Evolutionary conservation across 1,284 basidiomycete genomes (phyloP), one percentile per base, ranked within the genome.

Genomic region (Puccinia triticina): DNA sequence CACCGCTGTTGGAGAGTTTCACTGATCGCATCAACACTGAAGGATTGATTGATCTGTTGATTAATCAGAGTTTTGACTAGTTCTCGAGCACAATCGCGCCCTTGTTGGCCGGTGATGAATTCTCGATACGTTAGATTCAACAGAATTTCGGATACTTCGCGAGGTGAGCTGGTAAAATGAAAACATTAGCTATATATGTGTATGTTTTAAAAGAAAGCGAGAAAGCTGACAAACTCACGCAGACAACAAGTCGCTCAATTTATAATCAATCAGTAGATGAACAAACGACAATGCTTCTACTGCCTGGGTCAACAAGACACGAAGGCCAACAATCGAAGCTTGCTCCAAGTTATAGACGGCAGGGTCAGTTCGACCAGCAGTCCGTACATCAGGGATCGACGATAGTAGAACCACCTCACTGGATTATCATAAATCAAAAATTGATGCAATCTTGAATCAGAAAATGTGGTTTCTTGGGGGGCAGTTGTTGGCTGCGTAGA

Each of bases 61-160:
- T 99, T 95, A 85, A 99, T 99, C 84, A 99, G 91, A 50, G 96
- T 92, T 84, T 95, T 96, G 16, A 98, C 94, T 29, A 98, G 88
- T n/a, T 92, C 92, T 84, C 94, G 90, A 10, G 96, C 95, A 46
- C 92, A 91, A 37, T 92, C 91, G 84, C 94, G 90, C 43, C 96
- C 96, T 85, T 91, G 91, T 85, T 92, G 91, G 61, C 91, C 91
- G 11, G 93, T 94, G 83, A 98, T 91, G 29, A 99, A 90, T 53
- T 93, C 92, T 86, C 94, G 92, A 85, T 93, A 97, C 10, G 93
- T 94, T 86, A 95, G 88, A 10, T 89, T 88, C 26, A 89, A 88
- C 69, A 96, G 89, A 0, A 91, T 86, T 82, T 91, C 69, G 2
- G 48, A 37, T 46, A 76, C 61, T 26, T 77, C 64, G 34, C 64